Percentiles rank a stretch among this genome's conserved stretches.
Evolutionary conservation across 2,329 filamentous ascomycete genomes (phyloP).

Genomic region (Pseudogymnoascus sp.): DNA sequence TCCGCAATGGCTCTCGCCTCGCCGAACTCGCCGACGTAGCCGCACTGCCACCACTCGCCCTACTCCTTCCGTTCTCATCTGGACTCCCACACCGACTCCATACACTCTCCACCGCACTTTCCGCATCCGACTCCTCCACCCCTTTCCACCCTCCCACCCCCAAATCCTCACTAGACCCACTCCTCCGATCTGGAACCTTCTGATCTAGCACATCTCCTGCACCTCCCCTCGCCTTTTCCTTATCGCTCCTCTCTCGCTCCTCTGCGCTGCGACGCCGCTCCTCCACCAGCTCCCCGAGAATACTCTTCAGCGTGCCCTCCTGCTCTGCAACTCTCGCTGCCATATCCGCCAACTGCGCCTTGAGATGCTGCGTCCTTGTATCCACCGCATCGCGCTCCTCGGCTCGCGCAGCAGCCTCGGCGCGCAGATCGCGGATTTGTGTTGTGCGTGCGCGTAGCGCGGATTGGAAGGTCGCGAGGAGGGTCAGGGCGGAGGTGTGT

Average conservation of each 20-base stretch:
- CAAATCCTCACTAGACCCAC: background rate
- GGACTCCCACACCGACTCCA: background rate
- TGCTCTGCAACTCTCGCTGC: constrained; percentile 46
- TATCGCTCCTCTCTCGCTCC: constrained; percentile 18
- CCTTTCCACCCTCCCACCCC: background rate
- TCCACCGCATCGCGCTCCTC: constrained; percentile 52
- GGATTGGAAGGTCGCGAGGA: constrained; percentile 49
- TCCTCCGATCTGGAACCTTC: background rate
- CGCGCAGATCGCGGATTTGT: constrained; percentile 43
- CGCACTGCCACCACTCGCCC: background rate
- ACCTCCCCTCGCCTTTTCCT: background rate
- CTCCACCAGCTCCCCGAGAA: constrained; percentile 43
- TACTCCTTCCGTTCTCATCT: background rate
- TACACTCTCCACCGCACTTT: background rate
- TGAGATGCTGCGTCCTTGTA: constrained; percentile 45
- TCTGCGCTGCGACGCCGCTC: constrained; percentile 38
- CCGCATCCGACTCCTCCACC: background rate
- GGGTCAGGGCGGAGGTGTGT: constrained; percentile 48
- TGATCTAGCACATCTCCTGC: constrained; percentile 14
- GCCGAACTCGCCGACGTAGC: constrained; percentile 15
- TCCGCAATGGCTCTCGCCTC: constrained; percentile 18
- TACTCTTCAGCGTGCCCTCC: constrained; percentile 42
- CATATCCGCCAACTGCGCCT: constrained; percentile 54
- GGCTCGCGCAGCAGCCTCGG: constrained; percentile 44
- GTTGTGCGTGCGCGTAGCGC: constrained; percentile 49